These are phyloP conservation scores for Gossypium laxum DNA, from an alignment of 441 rosid species.

Conservation along the genomic window DNA sequence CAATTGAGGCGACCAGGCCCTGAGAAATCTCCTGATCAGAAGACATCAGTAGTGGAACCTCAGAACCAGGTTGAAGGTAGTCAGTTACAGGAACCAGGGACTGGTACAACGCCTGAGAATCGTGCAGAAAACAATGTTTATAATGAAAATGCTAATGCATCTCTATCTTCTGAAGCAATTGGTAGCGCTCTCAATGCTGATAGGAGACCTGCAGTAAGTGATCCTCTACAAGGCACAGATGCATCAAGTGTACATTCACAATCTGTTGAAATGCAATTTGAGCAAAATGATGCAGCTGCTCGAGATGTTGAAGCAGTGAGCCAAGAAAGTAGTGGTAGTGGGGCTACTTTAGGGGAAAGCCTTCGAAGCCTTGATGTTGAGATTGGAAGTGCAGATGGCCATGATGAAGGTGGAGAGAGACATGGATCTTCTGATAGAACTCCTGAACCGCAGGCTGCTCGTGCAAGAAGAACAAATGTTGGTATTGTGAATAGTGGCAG, in stretches of 20 bases:
- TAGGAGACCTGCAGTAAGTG: conserved; percentile 36
- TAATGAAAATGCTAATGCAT: conserved; percentile 36
- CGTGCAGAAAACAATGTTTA: conserved; percentile 40
- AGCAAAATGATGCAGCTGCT: conserved; percentile 69
- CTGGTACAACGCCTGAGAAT: conserved; percentile 35
- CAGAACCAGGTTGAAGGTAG: conserved; percentile 39
- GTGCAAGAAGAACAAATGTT: conserved; percentile 60
- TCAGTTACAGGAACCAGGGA: conserved; percentile 41
- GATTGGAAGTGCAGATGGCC: conserved; percentile 99
- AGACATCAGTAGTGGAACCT: conserved; percentile 36
- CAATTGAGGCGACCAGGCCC: conserved; percentile 67
- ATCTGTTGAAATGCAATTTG: conserved; percentile 83
- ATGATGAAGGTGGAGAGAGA: conserved; percentile 92
- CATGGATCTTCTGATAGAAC: conserved; percentile 68
- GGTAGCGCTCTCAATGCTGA: conserved; percentile 45
- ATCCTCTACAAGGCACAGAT: conserved; percentile 33
- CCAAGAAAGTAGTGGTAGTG: conserved; percentile 97
- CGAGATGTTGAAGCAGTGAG: conserved; percentile 98
- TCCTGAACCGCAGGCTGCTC: conserved; percentile 47
- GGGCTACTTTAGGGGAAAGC: conserved; percentile 96
- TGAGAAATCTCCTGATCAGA: conserved; percentile 56
- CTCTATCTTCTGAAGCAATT: conserved; percentile 36
- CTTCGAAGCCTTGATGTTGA: conserved; percentile 97
- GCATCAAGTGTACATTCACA: conserved; percentile 36
- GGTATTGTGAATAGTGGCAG: conserved; percentile 59